phyloP scores from a whole-genome alignment of 139 green algal species.

The Tetraselmis striata region DNA sequence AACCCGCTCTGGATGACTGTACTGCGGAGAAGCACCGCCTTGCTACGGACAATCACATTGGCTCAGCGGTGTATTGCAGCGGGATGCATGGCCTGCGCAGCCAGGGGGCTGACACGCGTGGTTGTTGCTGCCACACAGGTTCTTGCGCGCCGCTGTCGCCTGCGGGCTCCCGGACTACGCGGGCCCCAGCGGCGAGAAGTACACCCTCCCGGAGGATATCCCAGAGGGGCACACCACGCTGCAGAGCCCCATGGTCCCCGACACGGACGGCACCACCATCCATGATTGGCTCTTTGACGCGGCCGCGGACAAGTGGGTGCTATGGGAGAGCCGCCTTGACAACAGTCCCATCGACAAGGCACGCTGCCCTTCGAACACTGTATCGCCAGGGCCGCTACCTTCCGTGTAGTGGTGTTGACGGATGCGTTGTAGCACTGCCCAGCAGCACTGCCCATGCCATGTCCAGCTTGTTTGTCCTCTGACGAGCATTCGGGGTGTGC shows the following conservation, averaged over 20 bases:
- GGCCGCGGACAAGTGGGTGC: constrained; percentile 21
- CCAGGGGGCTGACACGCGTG: too few species aligned
- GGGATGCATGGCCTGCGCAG: too few species aligned
- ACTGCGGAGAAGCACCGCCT: too few species aligned
- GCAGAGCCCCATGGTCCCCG: constrained; percentile 32
- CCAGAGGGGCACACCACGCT: constrained; percentile 33
- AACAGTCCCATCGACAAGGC: constrained; percentile 9
- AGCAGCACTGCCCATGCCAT: not conserved
- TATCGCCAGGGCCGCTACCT: too few species aligned
- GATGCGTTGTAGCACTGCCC: too few species aligned
- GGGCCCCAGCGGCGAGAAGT: constrained; percentile 37
- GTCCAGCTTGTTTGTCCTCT: constrained; percentile 17
- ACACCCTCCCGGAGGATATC: constrained; percentile 24
- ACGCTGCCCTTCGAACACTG: too few species aligned
- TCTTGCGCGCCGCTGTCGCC: constrained; percentile 24
- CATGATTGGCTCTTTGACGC: constrained; percentile 38
- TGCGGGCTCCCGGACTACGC: constrained; percentile 30
- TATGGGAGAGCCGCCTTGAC: constrained; percentile 18
- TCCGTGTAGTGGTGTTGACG: too few species aligned
- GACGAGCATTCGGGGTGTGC: too few species aligned
- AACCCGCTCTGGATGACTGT: too few species aligned
- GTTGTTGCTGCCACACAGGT: too few species aligned
- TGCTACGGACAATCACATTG: too few species aligned
- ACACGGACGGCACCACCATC: constrained; percentile 12
- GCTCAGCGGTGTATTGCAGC: too few species aligned